Percentiles rank a stretch among this genome's conserved stretches.
Evolutionary conservation across 225 moss, liverwort and hornwort species (phyloP).

Genomic region (Neckera pumila): DNA sequence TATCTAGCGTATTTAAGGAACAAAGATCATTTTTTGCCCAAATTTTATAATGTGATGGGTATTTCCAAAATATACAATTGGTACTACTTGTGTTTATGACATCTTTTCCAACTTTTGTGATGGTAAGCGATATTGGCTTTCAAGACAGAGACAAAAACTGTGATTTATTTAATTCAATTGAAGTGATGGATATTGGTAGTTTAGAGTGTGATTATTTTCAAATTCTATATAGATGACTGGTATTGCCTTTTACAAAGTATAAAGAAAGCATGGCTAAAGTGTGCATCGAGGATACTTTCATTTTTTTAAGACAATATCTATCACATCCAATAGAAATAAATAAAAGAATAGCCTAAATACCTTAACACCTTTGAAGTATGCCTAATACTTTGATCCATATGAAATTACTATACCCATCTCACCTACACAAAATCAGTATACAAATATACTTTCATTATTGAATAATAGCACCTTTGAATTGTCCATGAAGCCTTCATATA

Average conservation of each 20-base stretch:
- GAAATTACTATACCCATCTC: too few relatives aligned
- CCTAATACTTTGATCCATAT: not conserved
- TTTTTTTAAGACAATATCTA: not conserved
- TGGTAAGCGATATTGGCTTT: not conserved
- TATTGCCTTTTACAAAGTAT: accelerated
- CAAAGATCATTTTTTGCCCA: accelerated
- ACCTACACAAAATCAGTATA: not conserved
- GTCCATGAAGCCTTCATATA: too few relatives aligned
- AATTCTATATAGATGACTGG: not conserved
- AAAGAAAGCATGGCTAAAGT: accelerated
- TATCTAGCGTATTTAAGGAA: not conserved
- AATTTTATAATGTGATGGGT: not conserved
- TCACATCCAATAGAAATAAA: too few relatives aligned
- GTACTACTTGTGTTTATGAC: accelerated
- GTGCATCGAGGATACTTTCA: not conserved
- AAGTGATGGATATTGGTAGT: accelerated
- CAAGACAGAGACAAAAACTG: accelerated
- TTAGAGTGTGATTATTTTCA: not conserved
- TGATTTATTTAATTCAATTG: not conserved
- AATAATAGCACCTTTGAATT: not conserved
- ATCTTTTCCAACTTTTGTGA: accelerated
- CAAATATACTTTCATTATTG: too few relatives aligned
- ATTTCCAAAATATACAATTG: not conserved
- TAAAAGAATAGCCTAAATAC: too few relatives aligned
- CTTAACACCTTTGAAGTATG: not conserved